These are phyloP conservation scores for Phytophthora tentaculata DNA, from an alignment of 352 stramenopile genomes.

Conservation along the genomic window DNA sequence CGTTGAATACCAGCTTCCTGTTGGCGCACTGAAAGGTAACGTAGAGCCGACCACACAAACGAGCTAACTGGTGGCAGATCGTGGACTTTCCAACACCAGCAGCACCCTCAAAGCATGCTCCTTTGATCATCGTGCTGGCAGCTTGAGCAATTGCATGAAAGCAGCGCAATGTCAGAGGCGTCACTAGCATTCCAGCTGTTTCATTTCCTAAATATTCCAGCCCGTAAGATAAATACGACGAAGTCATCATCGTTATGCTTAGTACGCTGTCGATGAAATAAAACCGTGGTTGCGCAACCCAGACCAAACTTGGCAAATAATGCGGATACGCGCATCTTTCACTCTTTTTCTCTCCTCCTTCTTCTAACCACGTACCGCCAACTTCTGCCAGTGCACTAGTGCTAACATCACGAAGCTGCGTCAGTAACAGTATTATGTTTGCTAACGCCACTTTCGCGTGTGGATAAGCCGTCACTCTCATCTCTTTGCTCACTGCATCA, in stretches of 20 bases:
- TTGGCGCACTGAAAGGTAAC: slow-evolving; percentile 48
- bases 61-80: slow-evolving; percentile 44
- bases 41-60: slow-evolving; percentile 58
- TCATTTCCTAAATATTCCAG: slow-evolving; percentile 78
- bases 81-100: slow-evolving; percentile 55
- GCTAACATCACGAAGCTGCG: slow-evolving; percentile 65
- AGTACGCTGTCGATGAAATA: slow-evolving; percentile 70
- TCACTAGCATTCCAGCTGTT: slow-evolving; percentile 45
- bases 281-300: slow-evolving; percentile 68
- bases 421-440: slow-evolving; percentile 59
- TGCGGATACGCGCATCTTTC: slow-evolving; percentile 7
- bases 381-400: slow-evolving; percentile 38
- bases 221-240: slow-evolving; percentile 56
- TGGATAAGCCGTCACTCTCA: slow-evolving; percentile 52
- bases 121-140: slow-evolving; percentile 43
- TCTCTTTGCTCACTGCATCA: slow-evolving; percentile 47
- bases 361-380: slow-evolving; percentile 11
- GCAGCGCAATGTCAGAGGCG: slow-evolving; percentile 66
- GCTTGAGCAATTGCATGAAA: slow-evolving; percentile 59
- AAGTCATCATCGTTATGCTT: slow-evolving; percentile 57
- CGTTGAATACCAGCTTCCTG: slow-evolving; percentile 31
- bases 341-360: slow-evolving; percentile 13
- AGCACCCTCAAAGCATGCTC: slow-evolving; percentile 47
- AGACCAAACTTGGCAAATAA: slow-evolving; percentile 41
- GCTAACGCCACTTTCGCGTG: slow-evolving; percentile 41